These are phyloP conservation scores for Colletotrichum camelliae DNA, from an alignment of 2,329 filamentous ascomycete species.

Conservation along the genomic window DNA sequence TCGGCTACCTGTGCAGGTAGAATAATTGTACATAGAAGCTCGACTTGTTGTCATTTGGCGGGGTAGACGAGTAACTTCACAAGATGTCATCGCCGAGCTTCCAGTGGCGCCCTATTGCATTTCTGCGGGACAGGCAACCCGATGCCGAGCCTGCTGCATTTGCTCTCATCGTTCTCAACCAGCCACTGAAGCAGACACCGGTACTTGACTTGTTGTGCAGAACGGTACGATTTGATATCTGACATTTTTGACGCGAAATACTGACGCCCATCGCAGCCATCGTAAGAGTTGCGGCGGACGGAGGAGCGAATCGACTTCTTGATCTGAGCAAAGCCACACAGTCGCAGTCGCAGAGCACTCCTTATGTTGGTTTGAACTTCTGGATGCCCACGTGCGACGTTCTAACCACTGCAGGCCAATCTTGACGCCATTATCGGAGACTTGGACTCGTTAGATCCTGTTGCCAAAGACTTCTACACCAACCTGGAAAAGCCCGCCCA, in stretches of 20 bases:
- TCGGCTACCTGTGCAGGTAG: background rate
- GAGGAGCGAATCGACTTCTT: conserved; percentile 81
- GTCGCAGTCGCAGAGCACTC: background rate
- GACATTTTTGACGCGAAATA: background rate
- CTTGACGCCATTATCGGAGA: conserved; percentile 85
- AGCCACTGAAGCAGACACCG: conserved; percentile 50
- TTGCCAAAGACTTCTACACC: conserved; percentile 71
- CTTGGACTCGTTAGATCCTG: conserved; percentile 78
- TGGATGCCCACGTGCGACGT: background rate
- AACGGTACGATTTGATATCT: conserved; percentile 43
- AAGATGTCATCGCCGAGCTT: conserved; percentile 24
- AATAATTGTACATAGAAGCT: background rate
- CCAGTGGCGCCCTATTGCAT: conserved; percentile 46
- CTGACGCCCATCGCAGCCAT: conserved; percentile 52
- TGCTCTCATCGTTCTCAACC: conserved; percentile 57
- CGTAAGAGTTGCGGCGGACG: conserved; percentile 83
- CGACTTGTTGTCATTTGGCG: background rate
- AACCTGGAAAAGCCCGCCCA: conserved; percentile 53
- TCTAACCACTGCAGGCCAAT: conserved; percentile 47
- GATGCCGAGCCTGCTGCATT: conserved; percentile 35
- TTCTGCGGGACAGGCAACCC: conserved; percentile 36
- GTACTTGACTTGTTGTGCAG: conserved; percentile 55
- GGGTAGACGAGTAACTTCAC: background rate
- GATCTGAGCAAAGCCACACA: conserved; percentile 32
- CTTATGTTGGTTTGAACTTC: background rate